Evolutionary conservation across 441 rosid genomes (phyloP).

Genomic region (Mallotus repandus): DNA sequence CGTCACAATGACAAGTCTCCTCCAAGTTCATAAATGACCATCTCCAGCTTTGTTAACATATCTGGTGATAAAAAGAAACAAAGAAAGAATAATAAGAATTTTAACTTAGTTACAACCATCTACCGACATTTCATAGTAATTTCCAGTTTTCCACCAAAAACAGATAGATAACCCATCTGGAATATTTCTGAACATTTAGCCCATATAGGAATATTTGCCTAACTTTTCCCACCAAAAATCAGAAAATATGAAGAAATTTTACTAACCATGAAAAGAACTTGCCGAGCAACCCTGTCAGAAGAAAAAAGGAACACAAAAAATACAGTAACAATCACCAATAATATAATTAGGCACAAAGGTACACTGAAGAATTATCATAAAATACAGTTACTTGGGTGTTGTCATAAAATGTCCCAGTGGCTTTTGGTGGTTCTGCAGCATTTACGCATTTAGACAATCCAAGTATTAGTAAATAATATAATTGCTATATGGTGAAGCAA

Average conservation of each 20-base stretch:
- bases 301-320: neutral
- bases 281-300: slow-evolving; percentile 6
- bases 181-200: too few species aligned
- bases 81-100: neutral
- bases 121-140: neutral
- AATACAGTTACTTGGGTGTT: slow-evolving; percentile 3
- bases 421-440: slow-evolving; percentile 14
- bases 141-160: too few species aligned
- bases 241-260: neutral
- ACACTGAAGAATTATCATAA: neutral
- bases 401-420: neutral
- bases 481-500: neutral
- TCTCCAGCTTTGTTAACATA: slow-evolving; percentile 17
- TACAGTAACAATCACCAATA: neutral
- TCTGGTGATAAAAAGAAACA: slow-evolving; percentile 8
- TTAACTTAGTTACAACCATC: neutral
- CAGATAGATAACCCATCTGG: too few species aligned
- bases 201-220: neutral
- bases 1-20: slow-evolving; percentile 23
- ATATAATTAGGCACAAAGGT: neutral
- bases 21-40: slow-evolving; percentile 19
- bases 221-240: neutral
- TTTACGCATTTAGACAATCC: neutral
- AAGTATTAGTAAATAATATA: neutral
- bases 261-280: slow-evolving; percentile 16